These are phyloP conservation scores for Rhynchospora breviuscula DNA, from an alignment of 176 grass and related monocot genomes.

Conservation along the genomic window DNA sequence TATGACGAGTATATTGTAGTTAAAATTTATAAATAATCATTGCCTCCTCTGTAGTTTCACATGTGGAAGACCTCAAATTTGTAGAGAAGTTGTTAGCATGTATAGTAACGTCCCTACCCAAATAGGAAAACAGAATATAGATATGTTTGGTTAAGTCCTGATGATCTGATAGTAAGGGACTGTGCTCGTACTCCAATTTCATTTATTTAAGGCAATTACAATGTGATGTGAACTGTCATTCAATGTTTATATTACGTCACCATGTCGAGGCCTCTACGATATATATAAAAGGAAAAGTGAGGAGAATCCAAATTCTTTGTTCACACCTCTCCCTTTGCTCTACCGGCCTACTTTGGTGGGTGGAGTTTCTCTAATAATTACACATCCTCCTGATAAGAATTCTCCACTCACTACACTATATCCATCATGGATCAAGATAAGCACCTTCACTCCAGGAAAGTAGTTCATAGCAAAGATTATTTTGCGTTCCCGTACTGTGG, in stretches of 20 bases:
- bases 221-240: neutral
- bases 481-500: neutral
- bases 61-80: too few species aligned
- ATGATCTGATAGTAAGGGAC: neutral
- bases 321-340: neutral
- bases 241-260: neutral
- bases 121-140: too few species aligned
- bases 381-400: neutral
- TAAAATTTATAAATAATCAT: too few species aligned
- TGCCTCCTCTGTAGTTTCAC: too few species aligned
- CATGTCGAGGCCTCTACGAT: neutral
- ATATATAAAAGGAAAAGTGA: neutral
- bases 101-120: too few species aligned
- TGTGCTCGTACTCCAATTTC: neutral
- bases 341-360: neutral
- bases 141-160: too few species aligned
- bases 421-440: conserved; percentile 1
- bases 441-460: neutral
- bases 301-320: neutral
- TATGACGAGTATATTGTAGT: too few species aligned
- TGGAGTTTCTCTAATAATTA: neutral
- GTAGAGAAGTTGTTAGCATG: too few species aligned
- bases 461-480: neutral
- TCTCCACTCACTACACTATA: neutral
- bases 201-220: neutral